These are phyloP conservation scores for Collybia nuda DNA, from an alignment of 768 basidiomycete species.

Conservation along the genomic window DNA sequence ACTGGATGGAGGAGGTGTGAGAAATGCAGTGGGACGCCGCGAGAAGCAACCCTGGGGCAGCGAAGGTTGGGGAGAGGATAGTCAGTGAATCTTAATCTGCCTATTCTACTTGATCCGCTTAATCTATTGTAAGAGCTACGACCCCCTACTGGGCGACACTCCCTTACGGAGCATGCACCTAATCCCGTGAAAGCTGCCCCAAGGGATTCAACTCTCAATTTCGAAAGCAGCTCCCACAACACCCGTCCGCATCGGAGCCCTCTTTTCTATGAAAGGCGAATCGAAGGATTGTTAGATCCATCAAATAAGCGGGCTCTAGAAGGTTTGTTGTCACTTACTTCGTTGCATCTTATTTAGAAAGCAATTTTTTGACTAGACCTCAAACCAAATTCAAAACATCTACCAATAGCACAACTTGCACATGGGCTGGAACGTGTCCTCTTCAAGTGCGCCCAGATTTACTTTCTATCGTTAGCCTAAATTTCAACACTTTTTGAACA, in stretches of 20 bases:
- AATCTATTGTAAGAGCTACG: too few species aligned
- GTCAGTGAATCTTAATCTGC: conserved; percentile 8
- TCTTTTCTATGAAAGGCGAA: conserved; percentile 25
- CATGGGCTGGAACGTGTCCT: conserved; percentile 72
- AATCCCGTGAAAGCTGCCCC: background rate
- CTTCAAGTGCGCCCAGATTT: conserved; percentile 28
- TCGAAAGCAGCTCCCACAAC: too few species aligned
- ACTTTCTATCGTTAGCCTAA: background rate
- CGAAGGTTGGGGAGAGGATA: conserved; percentile 21
- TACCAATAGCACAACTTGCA: conserved; percentile 60
- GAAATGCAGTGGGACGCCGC: too few species aligned
- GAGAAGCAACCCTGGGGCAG: too few species aligned
- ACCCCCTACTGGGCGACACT: too few species aligned
- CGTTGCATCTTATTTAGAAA: background rate
- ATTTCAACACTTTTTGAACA: conserved; percentile 26
- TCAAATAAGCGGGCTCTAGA: conserved; percentile 11
- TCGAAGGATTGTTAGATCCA: conserved; percentile 33
- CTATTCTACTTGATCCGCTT: too few species aligned
- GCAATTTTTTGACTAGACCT: conserved; percentile 35
- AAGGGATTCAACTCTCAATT: background rate
- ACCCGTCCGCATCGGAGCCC: conserved; percentile 8
- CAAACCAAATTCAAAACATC: conserved; percentile 38
- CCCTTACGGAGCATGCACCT: background rate
- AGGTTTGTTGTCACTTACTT: conserved; percentile 5
- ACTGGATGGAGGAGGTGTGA: too few species aligned